Evolutionary conservation across 2,329 filamentous ascomycete species (phyloP).

Genomic region (Claviceps spartinae): DNA sequence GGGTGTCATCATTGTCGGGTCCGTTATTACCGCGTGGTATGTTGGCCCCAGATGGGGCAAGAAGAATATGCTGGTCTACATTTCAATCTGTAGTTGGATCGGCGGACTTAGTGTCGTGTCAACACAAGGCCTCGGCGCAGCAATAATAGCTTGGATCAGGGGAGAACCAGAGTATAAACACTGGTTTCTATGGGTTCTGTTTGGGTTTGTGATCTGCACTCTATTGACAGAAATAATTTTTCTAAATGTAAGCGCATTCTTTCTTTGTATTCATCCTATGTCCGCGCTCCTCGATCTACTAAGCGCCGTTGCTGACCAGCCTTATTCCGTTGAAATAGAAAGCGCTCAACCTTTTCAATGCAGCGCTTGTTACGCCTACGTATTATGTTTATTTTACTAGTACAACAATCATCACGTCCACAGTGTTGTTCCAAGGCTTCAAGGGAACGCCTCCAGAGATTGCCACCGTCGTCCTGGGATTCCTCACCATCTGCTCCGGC

Average conservation of each 20-base stretch:
- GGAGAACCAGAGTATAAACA: conserved; percentile 86
- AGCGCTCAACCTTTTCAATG: conserved; percentile 95
- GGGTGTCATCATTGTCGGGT: conserved; percentile 67
- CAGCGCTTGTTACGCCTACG: conserved; percentile 89
- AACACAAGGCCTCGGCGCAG: conserved; percentile 83
- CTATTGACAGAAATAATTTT: conserved; percentile 89
- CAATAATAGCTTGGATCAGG: conserved; percentile 73
- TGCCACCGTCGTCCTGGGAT: conserved; percentile 81
- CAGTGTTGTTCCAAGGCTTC: conserved; percentile 86
- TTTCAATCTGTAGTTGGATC: conserved; percentile 90
- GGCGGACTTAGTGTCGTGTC: conserved; percentile 90
- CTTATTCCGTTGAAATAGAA: conserved; percentile 46
- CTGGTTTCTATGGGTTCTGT: conserved; percentile 87
- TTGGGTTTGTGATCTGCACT: conserved; percentile 84
- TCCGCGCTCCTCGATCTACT: not conserved
- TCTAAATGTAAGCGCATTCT: conserved; percentile 58
- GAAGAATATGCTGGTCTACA: conserved; percentile 94
- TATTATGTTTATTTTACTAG: conserved; percentile 99
- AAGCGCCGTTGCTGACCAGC: not conserved
- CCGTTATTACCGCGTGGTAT: conserved; percentile 60
- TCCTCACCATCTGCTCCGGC: conserved; percentile 84
- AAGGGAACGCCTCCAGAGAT: conserved; percentile 73
- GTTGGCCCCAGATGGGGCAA: conserved; percentile 81
- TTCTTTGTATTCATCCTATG: not conserved
- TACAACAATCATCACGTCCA: conserved; percentile 85